These are phyloP conservation scores for Podaxis pistillaris DNA, from an alignment of 768 basidiomycete genomes.

Conservation along the genomic window DNA sequence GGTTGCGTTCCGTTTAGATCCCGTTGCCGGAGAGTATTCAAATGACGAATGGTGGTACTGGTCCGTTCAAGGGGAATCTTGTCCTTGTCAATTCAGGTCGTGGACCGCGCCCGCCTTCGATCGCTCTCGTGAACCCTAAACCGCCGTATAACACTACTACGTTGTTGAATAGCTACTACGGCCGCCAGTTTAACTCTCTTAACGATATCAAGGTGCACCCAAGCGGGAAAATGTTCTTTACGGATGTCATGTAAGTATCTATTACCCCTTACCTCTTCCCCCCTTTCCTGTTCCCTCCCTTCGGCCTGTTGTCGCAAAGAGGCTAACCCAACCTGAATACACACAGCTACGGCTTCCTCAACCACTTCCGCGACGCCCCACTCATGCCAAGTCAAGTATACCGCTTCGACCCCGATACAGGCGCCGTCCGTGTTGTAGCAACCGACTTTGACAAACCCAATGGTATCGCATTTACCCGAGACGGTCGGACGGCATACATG, in stretches of 20 bases:
- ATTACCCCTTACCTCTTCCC: neutral
- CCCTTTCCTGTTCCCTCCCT: neutral
- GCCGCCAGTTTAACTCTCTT: constrained; percentile 78
- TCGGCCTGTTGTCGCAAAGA: neutral
- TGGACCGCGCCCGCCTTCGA: constrained; percentile 56
- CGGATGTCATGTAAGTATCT: constrained; percentile 57
- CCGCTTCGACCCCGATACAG: constrained; percentile 64
- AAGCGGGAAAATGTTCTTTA: constrained; percentile 71
- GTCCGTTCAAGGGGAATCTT: constrained; percentile 55
- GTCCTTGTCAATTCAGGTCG: constrained; percentile 67
- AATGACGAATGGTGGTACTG: constrained; percentile 72
- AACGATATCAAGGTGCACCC: constrained; percentile 80
- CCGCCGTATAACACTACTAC: constrained; percentile 67
- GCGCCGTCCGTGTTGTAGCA: constrained; percentile 68
- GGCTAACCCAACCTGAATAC: neutral
- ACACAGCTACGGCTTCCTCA: constrained; percentile 60
- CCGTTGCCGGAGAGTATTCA: constrained; percentile 56
- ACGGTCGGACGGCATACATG: constrained; percentile 69
- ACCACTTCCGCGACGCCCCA: constrained; percentile 64
- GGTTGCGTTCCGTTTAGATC: constrained; percentile 38
- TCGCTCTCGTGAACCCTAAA: constrained; percentile 63
- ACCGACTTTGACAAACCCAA: constrained; percentile 74
- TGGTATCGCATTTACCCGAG: constrained; percentile 69
- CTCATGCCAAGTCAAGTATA: constrained; percentile 77
- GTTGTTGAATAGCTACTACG: constrained; percentile 75